Base-by-base conservation (phyloP, 768 basidiomycete genomes). In the Filobasidium floriforme region DNA sequence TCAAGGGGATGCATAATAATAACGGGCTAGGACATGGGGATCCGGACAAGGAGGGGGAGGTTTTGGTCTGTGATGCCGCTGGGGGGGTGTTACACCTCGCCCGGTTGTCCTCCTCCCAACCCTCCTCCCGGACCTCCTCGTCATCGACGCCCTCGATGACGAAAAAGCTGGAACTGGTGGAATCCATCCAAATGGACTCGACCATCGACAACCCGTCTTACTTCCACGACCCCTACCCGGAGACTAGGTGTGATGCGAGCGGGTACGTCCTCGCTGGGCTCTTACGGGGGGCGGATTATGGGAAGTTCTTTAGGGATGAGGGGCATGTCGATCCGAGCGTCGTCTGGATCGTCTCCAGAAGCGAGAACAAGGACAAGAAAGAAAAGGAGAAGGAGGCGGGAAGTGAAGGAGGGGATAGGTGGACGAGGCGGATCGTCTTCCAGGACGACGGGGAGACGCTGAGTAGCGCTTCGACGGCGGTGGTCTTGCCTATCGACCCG, bases 201-300 rank as follows among this genome's bases (percentile, higher is more conserved):
- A 70, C 66, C 18, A 61, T 73, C 61, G 72, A 73, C 37, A 73
- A 73, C 60, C 72, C 72, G 6, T 66, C 69, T 19, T 73, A 64
- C 67, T 70, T 49, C 32, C 9, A 26, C 11, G 67, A 70, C 54
- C 66, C 66, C 4, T 66, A 65, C 63, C 43, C 69, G 12, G 49
- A 54, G 1, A n/a, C 32, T 10, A 26, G 46, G 9, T 37, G 40
- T 41, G 46, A 68, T 26, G 28, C 44, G 26, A 11, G 19, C 37
- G 29, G 66, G 57, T 63, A 61, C 60, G 24, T 66, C 49, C 59
- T 66, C 59, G 64, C 64, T 4, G 64, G 64, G 1, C 59, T 65
- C 14, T 7, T 12, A 28, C 63, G 11, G 66, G 63, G 29, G 63
- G 69, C 40, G n/a, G 65, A 41, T 32, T 63, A 69, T 15, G 69